Evolutionary conservation across 2,329 filamentous ascomycete genomes (phyloP).

Genomic region (Fusarium dlaminii): DNA sequence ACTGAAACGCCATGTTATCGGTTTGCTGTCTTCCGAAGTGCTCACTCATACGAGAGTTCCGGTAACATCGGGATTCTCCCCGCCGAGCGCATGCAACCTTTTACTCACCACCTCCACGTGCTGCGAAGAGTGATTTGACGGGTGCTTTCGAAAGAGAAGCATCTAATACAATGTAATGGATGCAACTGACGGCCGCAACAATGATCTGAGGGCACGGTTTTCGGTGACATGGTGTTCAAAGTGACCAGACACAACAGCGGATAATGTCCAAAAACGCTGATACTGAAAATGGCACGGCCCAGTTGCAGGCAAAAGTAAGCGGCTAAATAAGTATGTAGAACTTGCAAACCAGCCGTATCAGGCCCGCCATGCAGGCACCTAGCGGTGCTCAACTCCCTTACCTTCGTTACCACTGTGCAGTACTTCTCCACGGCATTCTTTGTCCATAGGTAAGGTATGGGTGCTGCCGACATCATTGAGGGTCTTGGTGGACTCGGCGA

Average conservation of each 20-base stretch:
- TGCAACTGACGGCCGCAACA: neutral
- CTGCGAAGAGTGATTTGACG: neutral
- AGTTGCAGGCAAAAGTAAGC: constrained; percentile 15
- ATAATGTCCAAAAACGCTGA: constrained; percentile 4
- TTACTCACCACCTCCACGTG: constrained; percentile 26
- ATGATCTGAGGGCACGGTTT: constrained; percentile 4
- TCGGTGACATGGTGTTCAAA: constrained; percentile 9
- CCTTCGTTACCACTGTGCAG: neutral
- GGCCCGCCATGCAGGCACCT: neutral
- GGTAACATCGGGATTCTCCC: constrained; percentile 31
- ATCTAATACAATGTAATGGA: neutral
- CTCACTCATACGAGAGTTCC: neutral
- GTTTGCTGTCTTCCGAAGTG: neutral
- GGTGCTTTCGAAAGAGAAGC: neutral
- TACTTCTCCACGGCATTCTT: constrained; percentile 31
- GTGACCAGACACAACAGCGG: constrained; percentile 6
- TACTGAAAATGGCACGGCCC: neutral
- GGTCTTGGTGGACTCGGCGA: constrained; percentile 37
- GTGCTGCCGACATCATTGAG: constrained; percentile 37
- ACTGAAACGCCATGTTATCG: neutral
- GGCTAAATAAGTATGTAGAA: constrained; percentile 24
- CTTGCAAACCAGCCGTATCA: neutral
- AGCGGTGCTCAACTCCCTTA: neutral
- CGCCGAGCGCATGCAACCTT: constrained; percentile 6
- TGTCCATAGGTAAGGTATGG: constrained; percentile 6